Evolutionary conservation across 176 grass and related monocot genomes (phyloP), one percentile per base, ranked within the genome.

Genomic region (Zoysia pacifica): DNA sequence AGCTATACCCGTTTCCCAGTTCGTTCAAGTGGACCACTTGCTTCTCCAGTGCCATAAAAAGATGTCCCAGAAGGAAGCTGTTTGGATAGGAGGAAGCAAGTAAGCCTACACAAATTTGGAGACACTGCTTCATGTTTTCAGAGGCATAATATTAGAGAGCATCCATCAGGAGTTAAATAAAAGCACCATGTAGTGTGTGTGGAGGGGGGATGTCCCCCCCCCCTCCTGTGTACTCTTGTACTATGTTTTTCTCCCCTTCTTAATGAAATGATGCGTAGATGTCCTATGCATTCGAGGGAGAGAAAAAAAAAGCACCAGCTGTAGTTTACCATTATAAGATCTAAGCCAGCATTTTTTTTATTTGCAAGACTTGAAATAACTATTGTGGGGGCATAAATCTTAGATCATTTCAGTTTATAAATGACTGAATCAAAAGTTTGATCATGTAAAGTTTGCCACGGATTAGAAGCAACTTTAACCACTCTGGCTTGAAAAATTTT

Each of bases 21-120:
- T 11, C 94, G 73, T 77, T 97, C 94, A 82, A 97, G 94, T 79
- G 76, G 87, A 3, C 94, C 94, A 37, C 94, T 97, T 6, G 85
- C 90, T 94, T 97, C 94, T 77, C 94, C 94, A 72, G 91, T 97
- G n/a, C 94, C 94, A 54, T 97, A 97, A 67, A 94, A 85, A 52
- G 91, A 92, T 14, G 91, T 92, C 65, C 89, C 91, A 40, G 74
- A 68, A 78, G 94, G 94, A 84, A 97, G 79, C 94, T 97, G 82
- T 7, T 73, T 51, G 15, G 74, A 56, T 39, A 79, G 65, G 70
- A 39, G 48, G 66, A 74, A 65, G 61, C 7, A 86, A 73, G 60
- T 65, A 85, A 83, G 74, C 48, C 18, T 12, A 54, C 7, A 66
- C 11, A 56, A 4, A 18, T 73, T 77, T 77, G 6, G 0, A 67